These are phyloP conservation scores for Silene uniflora DNA, from an alignment of 148 eudicot species.

Conservation along the genomic window DNA sequence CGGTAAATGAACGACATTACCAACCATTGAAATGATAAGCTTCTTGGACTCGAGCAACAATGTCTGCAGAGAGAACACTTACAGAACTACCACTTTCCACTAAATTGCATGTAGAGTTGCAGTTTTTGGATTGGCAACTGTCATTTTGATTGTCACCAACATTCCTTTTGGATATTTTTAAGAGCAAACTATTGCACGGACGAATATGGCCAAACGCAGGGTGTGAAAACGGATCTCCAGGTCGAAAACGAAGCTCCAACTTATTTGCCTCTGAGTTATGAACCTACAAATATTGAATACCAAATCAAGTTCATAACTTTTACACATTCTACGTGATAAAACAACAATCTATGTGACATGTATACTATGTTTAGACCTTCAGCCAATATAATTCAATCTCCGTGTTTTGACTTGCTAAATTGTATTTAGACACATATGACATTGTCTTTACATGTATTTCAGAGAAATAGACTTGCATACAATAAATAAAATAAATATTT, in stretches of 20 bases:
- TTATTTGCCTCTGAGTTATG: conserved; percentile 56
- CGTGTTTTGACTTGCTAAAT: too few species aligned
- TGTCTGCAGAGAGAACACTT: conserved; percentile 52
- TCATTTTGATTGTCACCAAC: conserved; percentile 26
- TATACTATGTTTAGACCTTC: neutral
- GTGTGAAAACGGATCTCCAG: conserved; percentile 90
- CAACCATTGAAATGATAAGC: conserved; percentile 81
- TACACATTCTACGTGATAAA: neutral
- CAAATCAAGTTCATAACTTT: neutral
- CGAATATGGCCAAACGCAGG: conserved; percentile 67
- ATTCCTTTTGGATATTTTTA: conserved; percentile 59
- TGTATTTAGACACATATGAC: too few species aligned
- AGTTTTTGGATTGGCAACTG: conserved; percentile 16
- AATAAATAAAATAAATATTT: too few species aligned
- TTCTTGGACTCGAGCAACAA: conserved; percentile 67
- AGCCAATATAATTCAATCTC: neutral
- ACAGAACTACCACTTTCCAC: conserved; percentile 22
- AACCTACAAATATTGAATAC: conserved; percentile 41
- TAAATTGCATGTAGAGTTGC: conserved; percentile 22
- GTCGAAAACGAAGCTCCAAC: conserved; percentile 86
- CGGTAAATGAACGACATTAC: conserved; percentile 10
- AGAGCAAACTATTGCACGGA: conserved; percentile 58
- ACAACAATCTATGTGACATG: neutral
- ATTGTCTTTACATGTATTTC: too few species aligned
- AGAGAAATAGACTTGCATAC: too few species aligned